Conservation (phyloP, 176 grass and related monocot species). For the Musa acuminata region DNA sequence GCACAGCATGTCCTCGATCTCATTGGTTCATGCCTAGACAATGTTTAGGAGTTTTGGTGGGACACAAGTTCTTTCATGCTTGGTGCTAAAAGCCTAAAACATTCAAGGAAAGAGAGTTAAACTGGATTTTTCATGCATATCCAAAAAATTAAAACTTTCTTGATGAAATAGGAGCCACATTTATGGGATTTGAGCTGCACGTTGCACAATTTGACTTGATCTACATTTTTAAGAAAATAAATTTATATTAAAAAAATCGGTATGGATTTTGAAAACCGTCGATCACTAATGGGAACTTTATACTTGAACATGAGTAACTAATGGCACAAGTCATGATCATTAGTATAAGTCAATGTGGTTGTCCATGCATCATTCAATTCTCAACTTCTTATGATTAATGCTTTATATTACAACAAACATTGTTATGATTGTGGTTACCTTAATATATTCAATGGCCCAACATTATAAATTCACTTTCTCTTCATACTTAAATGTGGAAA, state of each 20-base stretch:
- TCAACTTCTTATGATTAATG: too few relatives aligned
- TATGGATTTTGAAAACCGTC: neutral
- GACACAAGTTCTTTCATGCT: neutral
- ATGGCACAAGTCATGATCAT: neutral
- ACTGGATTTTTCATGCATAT: neutral
- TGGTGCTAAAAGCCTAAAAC: neutral
- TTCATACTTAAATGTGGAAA: neutral
- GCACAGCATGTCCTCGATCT: neutral
- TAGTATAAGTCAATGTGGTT: neutral
- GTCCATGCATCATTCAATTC: neutral
- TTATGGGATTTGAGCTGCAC: too few relatives aligned
- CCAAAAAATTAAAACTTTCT: too few relatives aligned
- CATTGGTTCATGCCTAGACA: neutral
- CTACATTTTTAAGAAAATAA: neutral
- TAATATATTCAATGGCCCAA: neutral
- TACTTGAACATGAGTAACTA: neutral
- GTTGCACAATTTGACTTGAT: neutral
- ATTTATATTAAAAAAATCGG: neutral
- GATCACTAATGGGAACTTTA: neutral
- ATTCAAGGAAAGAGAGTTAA: neutral
- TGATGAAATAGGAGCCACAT: too few relatives aligned
- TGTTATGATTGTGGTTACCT: too few relatives aligned
- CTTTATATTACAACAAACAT: too few relatives aligned
- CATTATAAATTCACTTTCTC: neutral
- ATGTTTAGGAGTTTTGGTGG: neutral